These are phyloP conservation scores for Strigomonas culicis DNA, from an alignment of 208 protist species.

Conservation along the genomic window DNA sequence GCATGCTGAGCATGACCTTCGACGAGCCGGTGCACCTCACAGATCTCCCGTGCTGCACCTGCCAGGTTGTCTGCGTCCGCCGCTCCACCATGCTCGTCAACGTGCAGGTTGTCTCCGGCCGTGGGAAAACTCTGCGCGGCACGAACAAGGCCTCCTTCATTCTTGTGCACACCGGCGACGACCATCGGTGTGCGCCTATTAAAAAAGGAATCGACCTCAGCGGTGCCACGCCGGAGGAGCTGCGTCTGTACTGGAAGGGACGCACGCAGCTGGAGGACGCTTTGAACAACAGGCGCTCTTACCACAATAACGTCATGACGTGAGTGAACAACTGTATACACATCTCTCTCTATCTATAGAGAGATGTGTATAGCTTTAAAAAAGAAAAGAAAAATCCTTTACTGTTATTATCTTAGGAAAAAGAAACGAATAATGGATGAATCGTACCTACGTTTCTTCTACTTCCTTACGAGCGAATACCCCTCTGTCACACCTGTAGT, in stretches of 20 bases:
- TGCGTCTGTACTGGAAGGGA: conserved; percentile 14
- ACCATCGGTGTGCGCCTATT: conserved; percentile 3
- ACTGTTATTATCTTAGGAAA: too few relatives aligned
- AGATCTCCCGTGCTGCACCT: conserved; percentile 16
- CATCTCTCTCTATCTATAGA: too few relatives aligned
- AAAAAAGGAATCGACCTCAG: conserved; percentile 6
- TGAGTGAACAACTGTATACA: too few relatives aligned
- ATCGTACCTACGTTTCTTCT: too few relatives aligned
- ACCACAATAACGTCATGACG: background rate
- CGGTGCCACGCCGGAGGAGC: conserved; percentile 15
- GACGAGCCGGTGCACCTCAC: conserved; percentile 18
- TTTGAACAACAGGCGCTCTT: background rate
- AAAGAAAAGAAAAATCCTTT: too few relatives aligned
- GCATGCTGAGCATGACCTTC: conserved; percentile 42
- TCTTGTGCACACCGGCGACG: conserved; percentile 17
- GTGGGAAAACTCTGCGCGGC: background rate
- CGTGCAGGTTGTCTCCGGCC: conserved; percentile 17
- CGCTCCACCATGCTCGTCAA: conserved; percentile 36
- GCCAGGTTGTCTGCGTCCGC: conserved; percentile 33
- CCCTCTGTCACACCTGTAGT: too few relatives aligned
- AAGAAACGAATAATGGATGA: too few relatives aligned
- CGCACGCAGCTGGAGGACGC: conserved; percentile 13
- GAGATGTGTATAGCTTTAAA: too few relatives aligned
- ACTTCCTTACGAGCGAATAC: too few relatives aligned
- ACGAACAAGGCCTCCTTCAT: conserved; percentile 35